A percentile compares a stretch with the other conserved stretches of the same genome.
Evolutionary conservation across 768 basidiomycete genomes (phyloP).

Genomic region (Myochromella boudieri): DNA sequence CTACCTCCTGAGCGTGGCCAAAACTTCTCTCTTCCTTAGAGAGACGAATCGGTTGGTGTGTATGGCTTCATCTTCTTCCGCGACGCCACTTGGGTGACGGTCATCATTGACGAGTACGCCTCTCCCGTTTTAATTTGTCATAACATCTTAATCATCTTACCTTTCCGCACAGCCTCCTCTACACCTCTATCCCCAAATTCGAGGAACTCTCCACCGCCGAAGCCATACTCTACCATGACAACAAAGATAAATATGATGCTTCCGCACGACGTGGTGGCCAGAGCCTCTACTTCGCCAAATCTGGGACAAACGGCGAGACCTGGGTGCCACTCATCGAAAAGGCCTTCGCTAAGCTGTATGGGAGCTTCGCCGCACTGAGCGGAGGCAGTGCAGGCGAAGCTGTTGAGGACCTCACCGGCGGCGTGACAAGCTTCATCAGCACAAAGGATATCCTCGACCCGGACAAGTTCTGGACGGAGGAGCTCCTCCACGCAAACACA

Average conservation of each 20-base stretch:
- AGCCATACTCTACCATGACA: conserved; percentile 47
- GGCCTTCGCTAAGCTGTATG: conserved; percentile 58
- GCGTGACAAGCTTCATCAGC: conserved; percentile 25
- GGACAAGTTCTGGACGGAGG: conserved; percentile 51
- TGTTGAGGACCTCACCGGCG: conserved; percentile 57
- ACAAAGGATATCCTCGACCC: conserved; percentile 47
- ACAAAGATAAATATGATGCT: conserved; percentile 45
- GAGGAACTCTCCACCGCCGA: conserved; percentile 42
- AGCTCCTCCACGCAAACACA: conserved; percentile 43
- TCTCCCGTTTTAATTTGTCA: neutral
- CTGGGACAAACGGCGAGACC: conserved; percentile 47
- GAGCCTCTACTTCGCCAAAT: conserved; percentile 48
- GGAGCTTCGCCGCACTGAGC: conserved; percentile 43
- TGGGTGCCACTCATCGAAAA: conserved; percentile 63
- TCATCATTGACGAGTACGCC: conserved; percentile 56
- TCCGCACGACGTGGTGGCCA: conserved; percentile 48
- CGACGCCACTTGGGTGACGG: conserved; percentile 48
- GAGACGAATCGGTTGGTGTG: conserved; percentile 52
- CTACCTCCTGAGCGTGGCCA: neutral
- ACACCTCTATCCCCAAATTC: conserved; percentile 48
- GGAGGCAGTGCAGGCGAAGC: conserved; percentile 47
- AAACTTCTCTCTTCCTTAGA: conserved; percentile 23
- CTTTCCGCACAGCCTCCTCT: conserved; percentile 46
- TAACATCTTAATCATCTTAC: neutral
- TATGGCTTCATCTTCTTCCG: conserved; percentile 62